Evolutionary conservation across 2,329 filamentous ascomycete genomes (phyloP), one percentile per base, ranked within the genome.

Genomic region (Cercospora nicotianae): DNA sequence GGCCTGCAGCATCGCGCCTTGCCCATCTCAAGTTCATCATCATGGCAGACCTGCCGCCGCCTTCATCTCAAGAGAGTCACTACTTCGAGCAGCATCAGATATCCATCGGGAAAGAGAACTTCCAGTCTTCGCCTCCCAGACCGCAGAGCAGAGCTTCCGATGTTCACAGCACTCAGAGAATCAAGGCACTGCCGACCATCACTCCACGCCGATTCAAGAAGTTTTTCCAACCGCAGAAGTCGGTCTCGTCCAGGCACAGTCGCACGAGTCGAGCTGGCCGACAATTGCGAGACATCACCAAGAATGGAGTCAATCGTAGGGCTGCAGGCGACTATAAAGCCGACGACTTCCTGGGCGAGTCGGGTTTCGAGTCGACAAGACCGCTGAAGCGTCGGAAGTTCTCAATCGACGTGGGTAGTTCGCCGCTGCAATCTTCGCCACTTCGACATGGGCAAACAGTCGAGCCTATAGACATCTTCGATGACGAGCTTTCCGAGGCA

Each of bases 141-240:
- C 60, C 69, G 31, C 66, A 69, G 66, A 67, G 63, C 67, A 51
- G 36, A n/a, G 20, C 63, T 36, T 45, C 36, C 55, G 55, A 65
- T 51, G 18, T 64, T 9, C 42, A 62, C 42, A 76, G 70, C 72
- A 74, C 75, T 60, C 67, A 70, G 26, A 84, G 83, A 72, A 79
- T 77, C 42, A 83, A 78, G 70, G 81, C 80, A 67, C 80, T 81
- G 33, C 83, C 83, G 5, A 83, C 82, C 30, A 83, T 85, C 70
- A 85, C 83, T 0, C 83, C 83, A 6, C 83, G 83, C 72, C 80
- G 83, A 66, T 84, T 85, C 76, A 83, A 76, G 59, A 80, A 81
- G 69, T 85, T 85, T 76, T 85, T 85, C 75, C 83, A 82, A 12
- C 83, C 83, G 10, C 77, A 82, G 58, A 74, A 69, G n/a, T 77